These are phyloP conservation scores for Hirsutella minnesotensis DNA, from an alignment of 2,329 filamentous ascomycete species.

Conservation along the genomic window DNA sequence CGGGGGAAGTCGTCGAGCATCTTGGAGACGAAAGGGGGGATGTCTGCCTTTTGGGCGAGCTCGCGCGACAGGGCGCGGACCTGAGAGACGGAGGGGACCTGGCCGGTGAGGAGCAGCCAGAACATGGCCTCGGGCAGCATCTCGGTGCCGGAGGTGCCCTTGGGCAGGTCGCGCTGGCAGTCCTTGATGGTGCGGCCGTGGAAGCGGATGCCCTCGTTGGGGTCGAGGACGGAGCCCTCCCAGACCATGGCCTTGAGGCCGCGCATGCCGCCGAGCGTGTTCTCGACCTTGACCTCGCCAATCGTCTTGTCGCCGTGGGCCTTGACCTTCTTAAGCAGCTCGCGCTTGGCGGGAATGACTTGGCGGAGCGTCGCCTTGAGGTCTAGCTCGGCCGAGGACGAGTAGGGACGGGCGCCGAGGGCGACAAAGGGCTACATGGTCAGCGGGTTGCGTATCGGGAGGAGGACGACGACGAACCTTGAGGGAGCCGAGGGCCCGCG, in stretches of 20 bases:
- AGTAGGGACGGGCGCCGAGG: slow-evolving; percentile 47
- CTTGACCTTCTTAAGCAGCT: slow-evolving; percentile 90
- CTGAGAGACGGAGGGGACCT: slow-evolving; percentile 75
- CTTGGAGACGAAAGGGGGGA: slow-evolving; percentile 74
- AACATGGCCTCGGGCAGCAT: slow-evolving; percentile 99
- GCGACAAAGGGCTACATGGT: slow-evolving; percentile 9
- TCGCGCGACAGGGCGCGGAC: slow-evolving; percentile 74
- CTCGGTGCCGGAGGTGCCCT: slow-evolving; percentile 82
- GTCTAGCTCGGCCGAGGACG: slow-evolving; percentile 61
- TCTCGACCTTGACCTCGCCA: slow-evolving; percentile 87
- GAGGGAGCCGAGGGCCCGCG: slow-evolving; percentile 50
- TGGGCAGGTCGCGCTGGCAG: slow-evolving; percentile 86
- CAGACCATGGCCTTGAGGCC: slow-evolving; percentile 97
- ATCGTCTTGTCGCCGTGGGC: slow-evolving; percentile 69
- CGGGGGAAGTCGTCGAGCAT: slow-evolving; percentile 84
- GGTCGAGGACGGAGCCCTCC: slow-evolving; percentile 95
- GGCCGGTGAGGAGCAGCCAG: slow-evolving; percentile 90
- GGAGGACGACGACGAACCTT: slow-evolving; percentile 35
- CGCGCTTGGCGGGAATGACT: slow-evolving; percentile 82
- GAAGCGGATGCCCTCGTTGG: slow-evolving; percentile 95
- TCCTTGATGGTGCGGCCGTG: slow-evolving; percentile 97
- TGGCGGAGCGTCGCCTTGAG: slow-evolving; percentile 79
- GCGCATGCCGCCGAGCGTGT: slow-evolving; percentile 92
- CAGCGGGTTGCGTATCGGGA: slow-evolving; percentile 7
- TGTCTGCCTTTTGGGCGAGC: slow-evolving; percentile 71